These are phyloP conservation scores for Ceratobasidium sp. DNA, from an alignment of 1,284 basidiomycete genomes.

Conservation along the genomic window DNA sequence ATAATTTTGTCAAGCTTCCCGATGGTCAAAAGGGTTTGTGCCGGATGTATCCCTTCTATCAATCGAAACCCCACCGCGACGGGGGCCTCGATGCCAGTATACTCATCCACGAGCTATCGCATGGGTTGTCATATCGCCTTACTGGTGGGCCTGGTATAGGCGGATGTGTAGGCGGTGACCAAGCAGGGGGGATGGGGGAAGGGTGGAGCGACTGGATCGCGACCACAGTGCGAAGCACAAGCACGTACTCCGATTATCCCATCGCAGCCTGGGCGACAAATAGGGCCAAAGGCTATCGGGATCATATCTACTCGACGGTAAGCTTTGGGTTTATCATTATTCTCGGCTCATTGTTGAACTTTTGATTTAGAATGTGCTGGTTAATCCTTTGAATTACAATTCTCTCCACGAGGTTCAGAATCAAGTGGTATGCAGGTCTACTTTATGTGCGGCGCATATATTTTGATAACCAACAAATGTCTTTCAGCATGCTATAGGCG, in stretches of 20 bases:
- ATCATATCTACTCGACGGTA: conserved; percentile 42
- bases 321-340: background rate
- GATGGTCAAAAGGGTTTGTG: conserved; percentile 78
- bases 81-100: conserved; percentile 95
- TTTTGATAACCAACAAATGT: background rate
- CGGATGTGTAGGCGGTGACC: conserved; percentile 83
- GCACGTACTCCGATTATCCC: background rate
- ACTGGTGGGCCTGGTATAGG: conserved; percentile 94
- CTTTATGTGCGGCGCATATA: too few species aligned
- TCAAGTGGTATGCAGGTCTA: too few species aligned
- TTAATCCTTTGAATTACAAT: conserved; percentile 94
- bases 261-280: background rate
- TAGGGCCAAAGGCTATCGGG: conserved; percentile 62
- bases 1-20: conserved; percentile 44
- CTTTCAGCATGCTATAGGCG: conserved; percentile 79
- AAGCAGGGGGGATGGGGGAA: conserved; percentile 97
- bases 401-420: conserved; percentile 92
- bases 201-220: conserved; percentile 92
- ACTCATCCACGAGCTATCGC: conserved; percentile 87
- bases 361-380: conserved; percentile 60
- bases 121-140: conserved; percentile 90
- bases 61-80: conserved; percentile 92
- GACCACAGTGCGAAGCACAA: conserved; percentile 68
- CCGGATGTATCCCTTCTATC: conserved; percentile 99
- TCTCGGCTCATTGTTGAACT: too few species aligned